A percentile compares a stretch with the other conserved stretches of the same genome.
These are phyloP conservation scores for Pisolithus sp. DNA, from an alignment of 768 basidiomycete genomes.

Conservation along the genomic window DNA sequence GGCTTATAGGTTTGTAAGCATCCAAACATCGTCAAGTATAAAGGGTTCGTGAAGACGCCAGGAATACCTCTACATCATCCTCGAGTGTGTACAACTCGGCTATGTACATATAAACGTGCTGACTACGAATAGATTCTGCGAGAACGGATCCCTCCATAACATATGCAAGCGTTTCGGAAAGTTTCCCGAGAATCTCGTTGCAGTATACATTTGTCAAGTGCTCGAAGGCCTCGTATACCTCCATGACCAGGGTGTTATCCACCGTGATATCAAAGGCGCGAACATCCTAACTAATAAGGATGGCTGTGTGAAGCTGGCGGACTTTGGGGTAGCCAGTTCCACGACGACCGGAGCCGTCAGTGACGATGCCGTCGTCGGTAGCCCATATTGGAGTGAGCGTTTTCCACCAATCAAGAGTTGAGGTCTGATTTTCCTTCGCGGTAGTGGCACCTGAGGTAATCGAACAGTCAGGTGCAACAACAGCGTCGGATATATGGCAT, in stretches of 20 bases:
- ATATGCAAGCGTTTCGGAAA: conserved; percentile 97
- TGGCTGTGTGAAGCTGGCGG: conserved; percentile 96
- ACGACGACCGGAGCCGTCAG: conserved; percentile 67
- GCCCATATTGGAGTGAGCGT: conserved; percentile 93
- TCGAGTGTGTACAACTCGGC: conserved; percentile 56
- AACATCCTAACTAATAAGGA: conserved; percentile 99
- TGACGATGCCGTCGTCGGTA: conserved; percentile 92
- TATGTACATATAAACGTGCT: conserved; percentile 2
- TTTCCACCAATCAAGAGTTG: conserved; percentile 1
- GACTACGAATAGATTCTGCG: conserved; percentile 64
- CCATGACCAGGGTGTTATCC: conserved; percentile 99
- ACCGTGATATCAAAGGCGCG: conserved; percentile 98
- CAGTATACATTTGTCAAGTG: conserved; percentile 94
- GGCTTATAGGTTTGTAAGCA: conserved; percentile 49
- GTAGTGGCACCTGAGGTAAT: conserved; percentile 98
- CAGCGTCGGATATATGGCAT: conserved; percentile 93
- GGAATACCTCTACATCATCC: conserved; percentile 94
- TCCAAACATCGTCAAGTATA: conserved; percentile 97
- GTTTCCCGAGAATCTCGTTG: conserved; percentile 95
- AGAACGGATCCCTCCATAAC: conserved; percentile 94
- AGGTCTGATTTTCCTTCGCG: conserved; percentile 5
- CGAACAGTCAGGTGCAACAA: conserved; percentile 95
- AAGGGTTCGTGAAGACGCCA: conserved; percentile 92
- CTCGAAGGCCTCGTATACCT: conserved; percentile 94
- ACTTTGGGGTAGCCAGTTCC: conserved; percentile 91